Base-by-base conservation (phyloP, 768 basidiomycete genomes). In the Pluteus cervinus region DNA sequence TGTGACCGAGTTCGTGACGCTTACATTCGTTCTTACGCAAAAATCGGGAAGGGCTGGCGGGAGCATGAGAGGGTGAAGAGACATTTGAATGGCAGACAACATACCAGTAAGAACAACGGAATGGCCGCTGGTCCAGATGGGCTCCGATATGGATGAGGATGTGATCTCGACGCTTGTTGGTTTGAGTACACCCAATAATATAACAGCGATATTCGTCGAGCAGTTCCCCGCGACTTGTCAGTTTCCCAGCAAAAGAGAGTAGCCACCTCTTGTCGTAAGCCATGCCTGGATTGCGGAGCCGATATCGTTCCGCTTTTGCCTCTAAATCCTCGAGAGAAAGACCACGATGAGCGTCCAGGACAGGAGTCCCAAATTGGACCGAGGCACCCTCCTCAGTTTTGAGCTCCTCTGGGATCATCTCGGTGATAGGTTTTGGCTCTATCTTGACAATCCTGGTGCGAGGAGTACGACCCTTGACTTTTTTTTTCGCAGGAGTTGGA, bases 1-100 rank as follows among this genome's bases (percentile, higher is more conserved):
- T 71, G 49, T 86, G 82, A 42, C 73, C 76, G 10, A 75, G 65
- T 54, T 82, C 80, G 43, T 86, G 83, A 18, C 83, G 74, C 52
- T 82, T 84, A 61, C 79, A 82, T 52, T 86, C 82, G 48, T 86
- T 84, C 55, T 79, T 84, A 41, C 83, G 76, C 41, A 82, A 52
- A 60, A 85, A 86, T 9, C 75, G 65, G 41, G 78, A 65, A 3
- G 72, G 55, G 51, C 83, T 85, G 36, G 32, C 14, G 7, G 10
- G n/a, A 33, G 11, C 20, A 12, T 23, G 22, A 12, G 7, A 7
- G 30, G n/a, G 7, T 8, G 15, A 32, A 4, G 18, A 26, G 24
- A 28, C 9, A 23, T 14, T 15, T 8, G 10, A 12, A 37, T 18
- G 16, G 23, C 7, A 28, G 24, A 21, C 36, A 16, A 68, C 76